A percentile compares a stretch with the other conserved stretches of the same genome.
These are phyloP conservation scores for Colletotrichum sp. DNA, from an alignment of 2,329 filamentous ascomycete species.

Conservation along the genomic window DNA sequence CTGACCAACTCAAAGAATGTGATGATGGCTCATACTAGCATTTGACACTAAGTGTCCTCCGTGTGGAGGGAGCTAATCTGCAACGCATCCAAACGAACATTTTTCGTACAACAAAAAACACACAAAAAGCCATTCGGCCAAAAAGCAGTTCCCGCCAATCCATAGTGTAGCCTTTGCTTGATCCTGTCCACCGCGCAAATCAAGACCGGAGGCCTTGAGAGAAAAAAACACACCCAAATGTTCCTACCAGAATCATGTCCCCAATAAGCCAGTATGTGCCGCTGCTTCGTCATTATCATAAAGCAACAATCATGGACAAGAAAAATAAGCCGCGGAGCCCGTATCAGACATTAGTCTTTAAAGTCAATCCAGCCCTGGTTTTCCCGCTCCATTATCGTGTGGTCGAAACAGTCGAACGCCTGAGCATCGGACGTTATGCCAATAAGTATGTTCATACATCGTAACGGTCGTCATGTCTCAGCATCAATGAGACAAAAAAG, in stretches of 20 bases:
- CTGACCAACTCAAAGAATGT: neutral
- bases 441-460: constrained; percentile 24
- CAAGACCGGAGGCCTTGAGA: neutral
- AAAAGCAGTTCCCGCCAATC: neutral
- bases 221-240: neutral
- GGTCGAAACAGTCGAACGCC: constrained; percentile 17
- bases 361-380: constrained; percentile 8
- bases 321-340: constrained; percentile 17
- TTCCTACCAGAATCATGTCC: neutral
- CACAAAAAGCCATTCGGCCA: neutral
- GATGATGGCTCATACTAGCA: constrained; percentile 7
- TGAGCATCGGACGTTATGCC: constrained; percentile 20
- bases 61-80: neutral
- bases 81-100: neutral
- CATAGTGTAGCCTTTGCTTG: neutral
- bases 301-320: constrained; percentile 22
- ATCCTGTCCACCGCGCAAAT: neutral
- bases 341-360: constrained; percentile 19
- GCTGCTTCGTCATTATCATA: constrained; percentile 23
- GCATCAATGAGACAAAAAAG: constrained; percentile 6
- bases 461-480: constrained; percentile 23
- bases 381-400: constrained; percentile 20
- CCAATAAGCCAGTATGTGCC: constrained; percentile 19
- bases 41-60: constrained; percentile 5
- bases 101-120: neutral